Conservation (phyloP, 2,329 filamentous ascomycete genomes). For the Endoconidiophora laricicola region DNA sequence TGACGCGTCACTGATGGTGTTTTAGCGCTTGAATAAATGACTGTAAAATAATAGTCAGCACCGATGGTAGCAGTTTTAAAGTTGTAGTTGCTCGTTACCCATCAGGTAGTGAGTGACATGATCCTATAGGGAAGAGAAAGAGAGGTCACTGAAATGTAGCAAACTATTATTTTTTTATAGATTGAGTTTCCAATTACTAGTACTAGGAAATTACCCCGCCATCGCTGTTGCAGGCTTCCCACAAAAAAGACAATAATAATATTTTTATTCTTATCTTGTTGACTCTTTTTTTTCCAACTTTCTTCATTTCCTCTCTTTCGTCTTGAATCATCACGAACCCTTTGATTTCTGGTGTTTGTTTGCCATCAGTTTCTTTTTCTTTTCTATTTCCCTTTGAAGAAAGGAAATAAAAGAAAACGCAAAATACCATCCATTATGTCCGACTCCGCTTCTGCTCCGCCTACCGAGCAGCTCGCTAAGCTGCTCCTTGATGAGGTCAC, state of each 20-base stretch:
- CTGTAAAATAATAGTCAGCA: no score
- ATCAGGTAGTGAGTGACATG: no score
- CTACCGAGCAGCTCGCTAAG: conserved; percentile 44
- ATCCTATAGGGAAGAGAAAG: no score
- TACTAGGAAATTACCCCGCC: conserved; percentile 11
- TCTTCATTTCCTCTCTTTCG: neutral
- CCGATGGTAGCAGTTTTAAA: no score
- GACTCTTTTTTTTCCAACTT: neutral
- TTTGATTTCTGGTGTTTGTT: neutral
- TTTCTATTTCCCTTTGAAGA: neutral
- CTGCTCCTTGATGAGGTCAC: conserved; percentile 83
- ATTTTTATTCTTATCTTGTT: neutral
- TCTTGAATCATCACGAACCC: neutral
- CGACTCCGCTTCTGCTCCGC: conserved; percentile 22
- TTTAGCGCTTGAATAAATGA: no score
- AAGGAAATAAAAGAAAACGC: neutral
- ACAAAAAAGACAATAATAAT: conserved; percentile 7
- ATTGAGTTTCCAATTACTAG: neutral
- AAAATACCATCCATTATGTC: conserved; percentile 17
- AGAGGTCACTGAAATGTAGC: no score
- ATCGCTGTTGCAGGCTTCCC: conserved; percentile 6
- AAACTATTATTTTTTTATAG: no score
- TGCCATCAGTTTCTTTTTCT: neutral
- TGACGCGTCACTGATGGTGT: no score
- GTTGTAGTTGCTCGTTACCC: no score